These are phyloP conservation scores for Tolypocladium nubicola DNA, from an alignment of 2,329 filamentous ascomycete species.

Conservation along the genomic window DNA sequence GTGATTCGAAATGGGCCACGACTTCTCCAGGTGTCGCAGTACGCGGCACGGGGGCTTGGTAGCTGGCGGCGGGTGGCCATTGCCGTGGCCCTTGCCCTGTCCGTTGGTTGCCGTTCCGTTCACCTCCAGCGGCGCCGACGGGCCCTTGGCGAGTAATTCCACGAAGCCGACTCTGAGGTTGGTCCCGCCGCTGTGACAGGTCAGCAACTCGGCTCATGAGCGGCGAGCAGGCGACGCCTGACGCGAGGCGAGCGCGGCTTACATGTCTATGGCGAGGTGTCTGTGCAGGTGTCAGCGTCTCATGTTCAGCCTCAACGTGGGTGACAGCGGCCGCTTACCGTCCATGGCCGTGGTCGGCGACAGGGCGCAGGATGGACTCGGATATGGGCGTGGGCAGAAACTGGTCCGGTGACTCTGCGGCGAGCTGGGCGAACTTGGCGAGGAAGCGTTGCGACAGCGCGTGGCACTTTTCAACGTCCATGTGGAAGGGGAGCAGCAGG, in stretches of 20 bases:
- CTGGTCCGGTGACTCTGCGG: slow-evolving; percentile 41
- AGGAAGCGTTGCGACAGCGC: slow-evolving; percentile 36
- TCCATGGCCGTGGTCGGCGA: slow-evolving; percentile 29
- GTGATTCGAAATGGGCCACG: slow-evolving; percentile 64
- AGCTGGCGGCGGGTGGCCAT: slow-evolving; percentile 2
- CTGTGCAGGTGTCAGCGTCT: slow-evolving; percentile 22
- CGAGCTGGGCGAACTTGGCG: slow-evolving; percentile 35
- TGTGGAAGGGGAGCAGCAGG: slow-evolving; percentile 40
- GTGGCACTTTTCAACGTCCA: slow-evolving; percentile 35
- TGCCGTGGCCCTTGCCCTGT: not conserved
- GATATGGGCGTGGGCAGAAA: slow-evolving; percentile 53
- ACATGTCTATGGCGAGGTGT: slow-evolving; percentile 57
- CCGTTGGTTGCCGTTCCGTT: slow-evolving; percentile 6
- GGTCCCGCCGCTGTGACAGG: slow-evolving; percentile 46
- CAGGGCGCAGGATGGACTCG: slow-evolving; percentile 44
- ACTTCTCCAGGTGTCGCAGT: slow-evolving; percentile 52
- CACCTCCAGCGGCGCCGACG: not conserved
- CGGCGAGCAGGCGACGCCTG: not conserved
- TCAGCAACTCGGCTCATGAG: not conserved
- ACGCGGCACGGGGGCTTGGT: slow-evolving; percentile 26
- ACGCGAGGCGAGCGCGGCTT: slow-evolving; percentile 17
- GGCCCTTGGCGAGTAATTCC: slow-evolving; percentile 38
- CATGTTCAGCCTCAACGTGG: not conserved
- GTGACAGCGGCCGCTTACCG: slow-evolving; percentile 29
- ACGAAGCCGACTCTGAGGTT: slow-evolving; percentile 61